A percentile compares a stretch with the other conserved stretches of the same genome.
Evolutionary conservation across 2,329 filamentous ascomycete species (phyloP).

Genomic region (Aaosphaeria arxii): DNA sequence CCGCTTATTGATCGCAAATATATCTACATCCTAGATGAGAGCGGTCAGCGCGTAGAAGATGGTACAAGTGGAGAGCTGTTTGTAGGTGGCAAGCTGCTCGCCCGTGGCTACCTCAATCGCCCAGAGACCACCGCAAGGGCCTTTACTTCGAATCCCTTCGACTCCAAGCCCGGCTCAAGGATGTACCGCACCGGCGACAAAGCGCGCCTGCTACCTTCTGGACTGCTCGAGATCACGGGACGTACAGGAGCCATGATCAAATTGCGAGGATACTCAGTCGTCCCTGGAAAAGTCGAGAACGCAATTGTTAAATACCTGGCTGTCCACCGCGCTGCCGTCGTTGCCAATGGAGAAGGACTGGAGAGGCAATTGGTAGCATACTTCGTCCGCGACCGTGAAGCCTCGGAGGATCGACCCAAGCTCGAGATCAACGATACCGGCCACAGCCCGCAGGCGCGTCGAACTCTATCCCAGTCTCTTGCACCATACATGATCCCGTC

Average conservation of each 20-base stretch:
- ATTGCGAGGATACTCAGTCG: conserved; percentile 73
- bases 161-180: conserved; percentile 56
- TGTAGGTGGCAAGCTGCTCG: conserved; percentile 70
- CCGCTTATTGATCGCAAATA: conserved; percentile 63
- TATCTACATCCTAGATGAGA: conserved; percentile 70
- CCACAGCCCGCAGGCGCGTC: conserved; percentile 67
- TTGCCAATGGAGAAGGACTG: conserved; percentile 72
- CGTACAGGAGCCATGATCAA: conserved; percentile 80
- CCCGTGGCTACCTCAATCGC: conserved; percentile 75
- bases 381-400: conserved; percentile 65
- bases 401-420: conserved; percentile 55
- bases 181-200: conserved; percentile 76
- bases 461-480: conserved; percentile 62
- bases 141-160: conserved; percentile 66
- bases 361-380: conserved; percentile 76
- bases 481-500: conserved; percentile 83
- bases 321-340: conserved; percentile 68
- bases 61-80: conserved; percentile 71
- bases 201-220: conserved; percentile 64
- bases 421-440: conserved; percentile 68
- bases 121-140: conserved; percentile 73
- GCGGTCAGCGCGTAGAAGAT: conserved; percentile 58
- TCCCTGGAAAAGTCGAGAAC: conserved; percentile 73
- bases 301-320: conserved; percentile 68
- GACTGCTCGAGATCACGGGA: conserved; percentile 71